A percentile compares a stretch with the other conserved stretches of the same genome.
Conservation (phyloP, 305 asterid genomes). For the Ajuga reptans region DNA sequence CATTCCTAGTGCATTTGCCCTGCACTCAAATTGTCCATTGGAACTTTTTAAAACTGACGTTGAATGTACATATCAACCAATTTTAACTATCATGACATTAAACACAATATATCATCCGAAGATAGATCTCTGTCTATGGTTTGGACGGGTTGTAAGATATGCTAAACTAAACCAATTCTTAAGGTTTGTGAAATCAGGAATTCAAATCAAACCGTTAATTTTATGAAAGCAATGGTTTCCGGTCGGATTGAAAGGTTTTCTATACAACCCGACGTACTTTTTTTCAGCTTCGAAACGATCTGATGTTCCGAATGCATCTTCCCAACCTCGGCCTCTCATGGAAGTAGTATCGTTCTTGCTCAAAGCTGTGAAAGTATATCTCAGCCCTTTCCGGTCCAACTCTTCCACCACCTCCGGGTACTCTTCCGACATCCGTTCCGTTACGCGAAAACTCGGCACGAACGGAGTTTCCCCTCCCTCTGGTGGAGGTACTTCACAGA, state of each 20-base stretch:
- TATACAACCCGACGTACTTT: slow-evolving; percentile 25
- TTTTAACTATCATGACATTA: too few species aligned
- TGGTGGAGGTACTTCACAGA: slow-evolving; percentile 63
- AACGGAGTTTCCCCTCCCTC: slow-evolving; percentile 79
- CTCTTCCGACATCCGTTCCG: slow-evolving; percentile 57
- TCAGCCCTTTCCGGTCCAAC: slow-evolving; percentile 51
- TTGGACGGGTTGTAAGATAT: too few species aligned
- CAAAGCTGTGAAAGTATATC: slow-evolving; percentile 54
- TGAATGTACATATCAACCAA: too few species aligned
- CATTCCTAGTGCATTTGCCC: slow-evolving; percentile 61
- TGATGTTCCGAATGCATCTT: slow-evolving; percentile 64
- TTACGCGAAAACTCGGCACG: slow-evolving; percentile 65
- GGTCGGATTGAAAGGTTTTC: too few species aligned
- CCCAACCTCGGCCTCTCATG: slow-evolving; percentile 86
- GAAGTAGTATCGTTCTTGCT: slow-evolving; percentile 48
- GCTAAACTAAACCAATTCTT: too few species aligned
- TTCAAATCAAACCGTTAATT: too few species aligned
- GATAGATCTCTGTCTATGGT: too few species aligned
- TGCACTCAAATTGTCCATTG: not conserved
- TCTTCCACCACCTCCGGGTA: slow-evolving; percentile 58
- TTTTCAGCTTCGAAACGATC: slow-evolving; percentile 60
- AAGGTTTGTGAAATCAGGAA: too few species aligned
- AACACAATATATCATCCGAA: too few species aligned
- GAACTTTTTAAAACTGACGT: too few species aligned
- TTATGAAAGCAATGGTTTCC: too few species aligned